Conservation (phyloP, 2,329 filamentous ascomycete genomes). For the Monilinia vaccinii-corymbosi region DNA sequence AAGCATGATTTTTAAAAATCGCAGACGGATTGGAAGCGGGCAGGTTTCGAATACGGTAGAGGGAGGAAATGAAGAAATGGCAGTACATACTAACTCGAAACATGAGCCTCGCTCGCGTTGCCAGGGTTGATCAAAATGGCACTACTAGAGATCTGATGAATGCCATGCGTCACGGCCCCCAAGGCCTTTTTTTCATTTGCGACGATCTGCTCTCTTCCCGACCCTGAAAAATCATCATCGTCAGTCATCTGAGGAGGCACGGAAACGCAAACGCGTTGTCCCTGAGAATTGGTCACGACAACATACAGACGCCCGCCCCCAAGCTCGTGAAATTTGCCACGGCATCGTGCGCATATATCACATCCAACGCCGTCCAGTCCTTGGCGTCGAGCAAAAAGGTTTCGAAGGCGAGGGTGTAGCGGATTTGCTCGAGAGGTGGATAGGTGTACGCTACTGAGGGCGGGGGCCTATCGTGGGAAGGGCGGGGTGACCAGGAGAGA, state of each 20-base stretch:
- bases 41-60: background rate
- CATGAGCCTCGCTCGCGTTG: background rate
- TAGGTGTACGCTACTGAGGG: background rate
- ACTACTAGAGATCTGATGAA: slow-evolving; percentile 2
- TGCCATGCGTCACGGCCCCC: background rate
- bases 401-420: slow-evolving; percentile 2
- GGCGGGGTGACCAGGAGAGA: background rate
- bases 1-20: background rate
- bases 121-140: background rate
- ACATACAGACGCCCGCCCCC: slow-evolving; percentile 5
- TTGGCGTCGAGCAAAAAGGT: slow-evolving; percentile 2
- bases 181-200: background rate
- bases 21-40: background rate
- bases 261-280: background rate
- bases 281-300: background rate
- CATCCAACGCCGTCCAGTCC: background rate
- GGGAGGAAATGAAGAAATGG: background rate
- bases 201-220: background rate
- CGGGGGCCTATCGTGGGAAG: background rate
- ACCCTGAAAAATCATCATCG: background rate
- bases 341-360: background rate
- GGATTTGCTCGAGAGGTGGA: slow-evolving; percentile 4
- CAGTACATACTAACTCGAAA: slow-evolving; percentile 4
- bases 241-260: background rate
- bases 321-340: slow-evolving; percentile 3